Percentiles rank a stretch among this genome's conserved stretches.
Conservation (phyloP, 768 basidiomycete species). For the Boletus tylopilopsis region DNA sequence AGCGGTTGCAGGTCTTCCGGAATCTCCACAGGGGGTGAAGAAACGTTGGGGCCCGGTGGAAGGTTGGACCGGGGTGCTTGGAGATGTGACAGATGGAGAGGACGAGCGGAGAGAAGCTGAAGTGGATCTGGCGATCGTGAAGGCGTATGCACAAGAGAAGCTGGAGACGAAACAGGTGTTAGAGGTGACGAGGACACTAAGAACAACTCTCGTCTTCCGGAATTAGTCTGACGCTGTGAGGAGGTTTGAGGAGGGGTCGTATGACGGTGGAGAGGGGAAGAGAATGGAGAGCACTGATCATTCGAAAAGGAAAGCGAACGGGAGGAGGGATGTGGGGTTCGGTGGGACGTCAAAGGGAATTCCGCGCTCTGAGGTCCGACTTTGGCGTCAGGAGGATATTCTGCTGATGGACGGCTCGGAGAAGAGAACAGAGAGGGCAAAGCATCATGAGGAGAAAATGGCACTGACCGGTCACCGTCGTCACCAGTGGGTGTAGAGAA, state of each 20-base stretch:
- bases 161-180: constrained; percentile 18
- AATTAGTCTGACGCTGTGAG: constrained; percentile 6
- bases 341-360: constrained; percentile 1
- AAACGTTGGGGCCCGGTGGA: background rate
- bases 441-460: background rate
- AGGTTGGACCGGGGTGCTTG: background rate
- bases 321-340: constrained; percentile 1
- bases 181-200: constrained; percentile 17
- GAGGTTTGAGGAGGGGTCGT: constrained; percentile 19
- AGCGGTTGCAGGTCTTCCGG: constrained; percentile 17
- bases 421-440: constrained; percentile 22
- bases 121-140: constrained; percentile 25
- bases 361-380: background rate
- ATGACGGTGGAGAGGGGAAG: constrained; percentile 10
- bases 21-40: constrained; percentile 6
- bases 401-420: background rate
- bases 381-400: background rate
- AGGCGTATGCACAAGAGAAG: background rate
- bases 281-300: constrained; percentile 12
- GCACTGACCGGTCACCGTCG: background rate
- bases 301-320: constrained; percentile 15
- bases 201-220: background rate
- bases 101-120: constrained; percentile 10
- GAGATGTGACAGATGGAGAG: background rate
- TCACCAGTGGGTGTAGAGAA: background rate